phyloP scores from a whole-genome alignment of 2,329 filamentous ascomycete genomes.

The Fusarium dlaminii region DNA sequence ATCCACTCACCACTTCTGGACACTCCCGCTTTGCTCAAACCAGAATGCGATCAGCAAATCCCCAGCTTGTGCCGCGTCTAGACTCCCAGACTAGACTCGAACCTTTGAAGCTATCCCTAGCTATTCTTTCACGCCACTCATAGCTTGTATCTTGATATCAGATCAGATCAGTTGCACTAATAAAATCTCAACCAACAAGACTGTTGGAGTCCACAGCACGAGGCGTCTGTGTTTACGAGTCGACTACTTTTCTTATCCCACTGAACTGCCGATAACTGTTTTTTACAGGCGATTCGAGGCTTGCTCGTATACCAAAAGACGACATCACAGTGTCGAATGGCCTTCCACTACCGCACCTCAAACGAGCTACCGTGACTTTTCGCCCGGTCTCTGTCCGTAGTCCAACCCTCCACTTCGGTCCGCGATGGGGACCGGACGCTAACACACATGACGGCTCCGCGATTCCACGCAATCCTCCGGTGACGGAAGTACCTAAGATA shows the following conservation, averaged over 20 bases:
- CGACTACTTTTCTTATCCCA: background rate
- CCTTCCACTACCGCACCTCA: background rate
- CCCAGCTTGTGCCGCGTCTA: slow-evolving; percentile 16
- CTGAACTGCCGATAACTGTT: background rate
- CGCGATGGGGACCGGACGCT: background rate
- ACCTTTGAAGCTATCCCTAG: background rate
- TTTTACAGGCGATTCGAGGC: background rate
- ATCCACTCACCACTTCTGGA: slow-evolving; percentile 9
- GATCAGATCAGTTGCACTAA: background rate
- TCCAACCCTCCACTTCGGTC: background rate
- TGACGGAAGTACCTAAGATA: background rate
- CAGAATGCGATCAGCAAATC: slow-evolving; percentile 9
- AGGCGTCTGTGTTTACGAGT: slow-evolving; percentile 33
- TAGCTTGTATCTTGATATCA: background rate
- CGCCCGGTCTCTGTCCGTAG: background rate
- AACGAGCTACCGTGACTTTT: background rate
- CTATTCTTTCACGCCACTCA: background rate
- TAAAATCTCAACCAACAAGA: slow-evolving; percentile 8
- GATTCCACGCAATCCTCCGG: background rate
- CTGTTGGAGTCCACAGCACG: slow-evolving; percentile 5
- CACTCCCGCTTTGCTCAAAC: slow-evolving; percentile 3
- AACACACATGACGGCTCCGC: background rate
- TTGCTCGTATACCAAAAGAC: background rate
- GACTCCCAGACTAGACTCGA: slow-evolving; percentile 1
- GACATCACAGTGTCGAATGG: background rate